Percentiles rank a stretch among this genome's conserved stretches.
Evolutionary conservation across 208 protist genomes (phyloP).

Genomic region (Trypanosoma congolense): DNA sequence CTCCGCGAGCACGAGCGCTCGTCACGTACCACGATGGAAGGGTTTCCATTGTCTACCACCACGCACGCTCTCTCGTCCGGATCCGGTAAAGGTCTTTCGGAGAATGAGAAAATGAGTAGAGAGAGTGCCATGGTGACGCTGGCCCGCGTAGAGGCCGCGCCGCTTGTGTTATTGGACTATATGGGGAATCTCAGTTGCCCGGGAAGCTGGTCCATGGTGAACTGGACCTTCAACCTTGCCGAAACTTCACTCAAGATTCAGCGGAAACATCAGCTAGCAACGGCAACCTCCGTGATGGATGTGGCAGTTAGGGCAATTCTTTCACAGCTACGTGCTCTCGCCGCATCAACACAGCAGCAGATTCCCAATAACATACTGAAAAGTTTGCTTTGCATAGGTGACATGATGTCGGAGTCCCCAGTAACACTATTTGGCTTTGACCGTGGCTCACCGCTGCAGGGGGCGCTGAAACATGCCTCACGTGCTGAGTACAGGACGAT

Average conservation of each 20-base stretch:
- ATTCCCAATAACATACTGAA: conserved; percentile 25
- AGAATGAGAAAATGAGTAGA: neutral
- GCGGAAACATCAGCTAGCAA: conserved; percentile 30
- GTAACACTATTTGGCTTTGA: conserved; percentile 58
- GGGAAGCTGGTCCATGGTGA: conserved; percentile 65
- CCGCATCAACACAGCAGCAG: conserved; percentile 26
- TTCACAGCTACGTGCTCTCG: conserved; percentile 47
- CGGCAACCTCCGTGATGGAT: conserved; percentile 19
- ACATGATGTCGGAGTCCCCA: conserved; percentile 32
- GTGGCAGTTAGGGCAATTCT: conserved; percentile 48
- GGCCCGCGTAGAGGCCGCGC: conserved; percentile 28
- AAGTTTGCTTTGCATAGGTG: conserved; percentile 34
- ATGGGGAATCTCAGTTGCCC: conserved; percentile 48
- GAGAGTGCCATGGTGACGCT: conserved; percentile 23
- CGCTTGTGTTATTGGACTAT: conserved; percentile 63
- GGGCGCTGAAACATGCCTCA: conserved; percentile 37
- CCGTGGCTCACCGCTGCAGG: conserved; percentile 34
- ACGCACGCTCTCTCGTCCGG: neutral
- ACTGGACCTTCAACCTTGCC: conserved; percentile 49
- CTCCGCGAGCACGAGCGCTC: conserved; percentile 46
- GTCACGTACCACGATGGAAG: conserved; percentile 25
- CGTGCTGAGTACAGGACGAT: conserved; percentile 52
- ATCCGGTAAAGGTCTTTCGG: neutral
- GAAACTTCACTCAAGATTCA: conserved; percentile 55
- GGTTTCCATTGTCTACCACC: conserved; percentile 3